Evolutionary conservation across 306 rosid genomes (phyloP).

Genomic region (Cyclanthera cordifolia): DNA sequence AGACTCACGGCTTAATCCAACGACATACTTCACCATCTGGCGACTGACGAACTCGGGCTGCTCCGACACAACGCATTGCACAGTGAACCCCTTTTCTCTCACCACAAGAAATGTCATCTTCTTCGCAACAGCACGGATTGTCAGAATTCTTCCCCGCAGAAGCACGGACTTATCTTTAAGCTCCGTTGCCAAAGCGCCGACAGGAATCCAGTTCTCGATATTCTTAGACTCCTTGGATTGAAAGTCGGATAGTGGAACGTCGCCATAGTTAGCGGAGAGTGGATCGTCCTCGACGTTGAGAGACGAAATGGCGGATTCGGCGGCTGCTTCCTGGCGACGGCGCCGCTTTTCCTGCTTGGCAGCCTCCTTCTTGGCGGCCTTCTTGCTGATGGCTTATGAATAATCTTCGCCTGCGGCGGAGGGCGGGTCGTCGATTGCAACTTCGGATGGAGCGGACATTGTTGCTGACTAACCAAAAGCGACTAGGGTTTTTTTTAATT

Average conservation of each 20-base stretch:
- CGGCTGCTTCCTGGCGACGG: constrained; percentile 44
- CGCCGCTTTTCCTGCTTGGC: constrained; percentile 72
- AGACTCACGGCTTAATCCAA: constrained; percentile 65
- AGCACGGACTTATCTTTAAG: constrained; percentile 31
- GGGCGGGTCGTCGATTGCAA: constrained; percentile 9
- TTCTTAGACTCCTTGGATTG: constrained; percentile 44
- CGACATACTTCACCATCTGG: constrained; percentile 75
- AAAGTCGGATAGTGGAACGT: constrained; percentile 45
- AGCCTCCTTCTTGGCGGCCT: constrained; percentile 81
- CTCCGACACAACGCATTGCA: constrained; percentile 70
- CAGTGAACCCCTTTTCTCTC: constrained; percentile 59
- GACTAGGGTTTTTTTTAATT: too few relatives aligned
- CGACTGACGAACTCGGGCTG: constrained; percentile 56
- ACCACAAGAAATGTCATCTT: constrained; percentile 73
- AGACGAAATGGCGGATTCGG: constrained; percentile 24
- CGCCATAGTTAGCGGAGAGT: constrained; percentile 58
- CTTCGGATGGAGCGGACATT: constrained; percentile 19
- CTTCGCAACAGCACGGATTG: constrained; percentile 79
- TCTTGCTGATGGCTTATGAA: constrained; percentile 38
- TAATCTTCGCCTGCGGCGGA: constrained; percentile 2
- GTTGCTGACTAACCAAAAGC: neutral
- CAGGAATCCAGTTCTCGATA: constrained; percentile 37
- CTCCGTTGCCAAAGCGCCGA: constrained; percentile 27
- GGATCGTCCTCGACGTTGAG: constrained; percentile 54
- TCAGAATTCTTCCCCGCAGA: constrained; percentile 62